These are phyloP conservation scores for Helicostylum pulchrum DNA, from an alignment of 192 early-diverging fungal species.

Conservation along the genomic window DNA sequence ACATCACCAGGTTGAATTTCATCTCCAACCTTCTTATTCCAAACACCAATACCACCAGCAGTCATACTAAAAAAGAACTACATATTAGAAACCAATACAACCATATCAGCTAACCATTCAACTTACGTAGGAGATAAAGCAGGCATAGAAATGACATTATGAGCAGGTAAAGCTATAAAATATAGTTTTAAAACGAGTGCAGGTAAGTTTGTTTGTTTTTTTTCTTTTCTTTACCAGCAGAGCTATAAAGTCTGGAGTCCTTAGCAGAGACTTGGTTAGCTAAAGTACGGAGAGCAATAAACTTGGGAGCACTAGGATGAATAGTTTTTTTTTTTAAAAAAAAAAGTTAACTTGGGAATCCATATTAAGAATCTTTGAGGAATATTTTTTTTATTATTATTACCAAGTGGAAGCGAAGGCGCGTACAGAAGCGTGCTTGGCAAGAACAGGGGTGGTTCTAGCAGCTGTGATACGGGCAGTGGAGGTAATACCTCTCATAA, in stretches of 20 bases:
- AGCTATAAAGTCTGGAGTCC: slow-evolving; percentile 49
- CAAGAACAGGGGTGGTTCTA: slow-evolving; percentile 29
- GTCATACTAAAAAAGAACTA: slow-evolving; percentile 66
- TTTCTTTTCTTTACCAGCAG: slow-evolving; percentile 39
- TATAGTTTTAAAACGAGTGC: not conserved
- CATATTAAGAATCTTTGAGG: not conserved
- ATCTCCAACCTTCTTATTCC: slow-evolving; percentile 95
- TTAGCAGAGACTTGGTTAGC: slow-evolving; percentile 35
- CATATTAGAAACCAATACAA: not conserved
- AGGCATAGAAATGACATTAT: slow-evolving; percentile 90
- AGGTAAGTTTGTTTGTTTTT: slow-evolving; percentile 16
- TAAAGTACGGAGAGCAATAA: slow-evolving; percentile 41
- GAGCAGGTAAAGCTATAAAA: slow-evolving; percentile 64
- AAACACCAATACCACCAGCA: slow-evolving; percentile 86
- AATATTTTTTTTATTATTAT: not conserved
- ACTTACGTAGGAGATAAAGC: slow-evolving; percentile 90
- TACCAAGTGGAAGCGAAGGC: slow-evolving; percentile 41
- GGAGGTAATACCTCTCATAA: slow-evolving; percentile 25
- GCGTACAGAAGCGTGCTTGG: slow-evolving; percentile 35
- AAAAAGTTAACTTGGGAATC: not conserved
- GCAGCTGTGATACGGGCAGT: slow-evolving; percentile 26
- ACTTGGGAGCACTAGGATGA: slow-evolving; percentile 24
- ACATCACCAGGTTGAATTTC: slow-evolving; percentile 86
- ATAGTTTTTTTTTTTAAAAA: not conserved
- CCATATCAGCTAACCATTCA: not conserved